Conservation (phyloP, 192 early-diverging fungal species). For the Backusella circina region DNA sequence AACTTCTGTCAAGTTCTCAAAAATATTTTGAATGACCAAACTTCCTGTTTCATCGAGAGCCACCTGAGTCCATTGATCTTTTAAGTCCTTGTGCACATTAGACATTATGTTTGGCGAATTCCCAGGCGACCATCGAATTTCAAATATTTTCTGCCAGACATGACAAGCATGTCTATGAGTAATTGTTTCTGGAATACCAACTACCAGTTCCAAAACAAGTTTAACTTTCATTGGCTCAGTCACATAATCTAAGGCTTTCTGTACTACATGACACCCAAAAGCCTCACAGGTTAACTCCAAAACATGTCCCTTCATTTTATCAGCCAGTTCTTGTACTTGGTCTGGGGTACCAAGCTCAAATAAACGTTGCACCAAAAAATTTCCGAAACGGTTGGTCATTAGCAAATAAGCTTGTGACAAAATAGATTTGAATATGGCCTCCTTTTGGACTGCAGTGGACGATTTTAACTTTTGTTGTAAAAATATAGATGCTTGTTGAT, state of each 20-base stretch:
- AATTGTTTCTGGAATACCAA: constrained; percentile 63
- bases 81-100: constrained; percentile 54
- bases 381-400: constrained; percentile 76
- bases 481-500: constrained; percentile 69
- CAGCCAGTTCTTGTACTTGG: constrained; percentile 52
- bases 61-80: constrained; percentile 59
- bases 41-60: constrained; percentile 77
- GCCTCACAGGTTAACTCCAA: constrained; percentile 64
- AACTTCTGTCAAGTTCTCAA: constrained; percentile 63
- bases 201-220: constrained; percentile 61
- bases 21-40: constrained; percentile 74
- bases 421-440: constrained; percentile 58
- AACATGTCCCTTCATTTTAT: constrained; percentile 60
- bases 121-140: constrained; percentile 56
- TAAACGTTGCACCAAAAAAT: constrained; percentile 70
- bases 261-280: constrained; percentile 78
- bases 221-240: constrained; percentile 54
- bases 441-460: constrained; percentile 45
- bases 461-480: constrained; percentile 70
- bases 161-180: constrained; percentile 76
- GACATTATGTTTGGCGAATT: constrained; percentile 49
- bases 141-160: constrained; percentile 80
- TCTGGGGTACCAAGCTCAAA: constrained; percentile 61
- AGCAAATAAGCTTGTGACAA: constrained; percentile 50
- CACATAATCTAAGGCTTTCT: constrained; percentile 68